Evolutionary conservation across 495 filamentous ascomycete genomes (phyloP).

Genomic region (Recurvomyces mirabilis): DNA sequence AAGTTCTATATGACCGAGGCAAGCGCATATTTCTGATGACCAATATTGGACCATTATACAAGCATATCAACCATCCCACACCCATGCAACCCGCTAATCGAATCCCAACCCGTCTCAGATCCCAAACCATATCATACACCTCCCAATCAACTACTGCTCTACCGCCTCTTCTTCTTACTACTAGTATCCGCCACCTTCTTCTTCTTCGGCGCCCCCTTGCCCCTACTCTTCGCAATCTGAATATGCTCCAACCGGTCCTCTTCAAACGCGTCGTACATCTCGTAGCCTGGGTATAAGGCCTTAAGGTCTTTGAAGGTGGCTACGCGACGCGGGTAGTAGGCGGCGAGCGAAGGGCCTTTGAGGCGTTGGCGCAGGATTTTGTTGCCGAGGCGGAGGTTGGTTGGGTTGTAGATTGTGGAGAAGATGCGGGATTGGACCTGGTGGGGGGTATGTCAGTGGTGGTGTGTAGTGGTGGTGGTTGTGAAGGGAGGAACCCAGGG

Average conservation of each 20-base stretch:
- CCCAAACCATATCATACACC: no score
- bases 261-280: conserved; percentile 60
- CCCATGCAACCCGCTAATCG: no score
- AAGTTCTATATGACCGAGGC: no score
- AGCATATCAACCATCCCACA: no score
- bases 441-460: neutral
- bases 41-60: no score
- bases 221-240: conserved; percentile 62
- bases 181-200: conserved; percentile 45
- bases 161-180: neutral
- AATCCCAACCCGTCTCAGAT: no score
- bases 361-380: conserved; percentile 78
- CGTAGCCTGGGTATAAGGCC: conserved; percentile 48
- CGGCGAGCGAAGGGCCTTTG: conserved; percentile 59
- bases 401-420: conserved; percentile 79
- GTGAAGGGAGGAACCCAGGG: neutral
- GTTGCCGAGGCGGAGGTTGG: conserved; percentile 67
- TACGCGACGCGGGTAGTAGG: conserved; percentile 75
- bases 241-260: conserved; percentile 70
- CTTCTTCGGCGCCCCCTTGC: conserved; percentile 88
- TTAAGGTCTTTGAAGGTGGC: conserved; percentile 58
- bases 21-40: no score
- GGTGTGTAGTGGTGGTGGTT: conserved; percentile 1
- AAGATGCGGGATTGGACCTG: conserved; percentile 88
- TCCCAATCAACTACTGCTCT: no score